phyloP scores from a whole-genome alignment of 2,329 filamentous ascomycete species.

The Beauveria australis region DNA sequence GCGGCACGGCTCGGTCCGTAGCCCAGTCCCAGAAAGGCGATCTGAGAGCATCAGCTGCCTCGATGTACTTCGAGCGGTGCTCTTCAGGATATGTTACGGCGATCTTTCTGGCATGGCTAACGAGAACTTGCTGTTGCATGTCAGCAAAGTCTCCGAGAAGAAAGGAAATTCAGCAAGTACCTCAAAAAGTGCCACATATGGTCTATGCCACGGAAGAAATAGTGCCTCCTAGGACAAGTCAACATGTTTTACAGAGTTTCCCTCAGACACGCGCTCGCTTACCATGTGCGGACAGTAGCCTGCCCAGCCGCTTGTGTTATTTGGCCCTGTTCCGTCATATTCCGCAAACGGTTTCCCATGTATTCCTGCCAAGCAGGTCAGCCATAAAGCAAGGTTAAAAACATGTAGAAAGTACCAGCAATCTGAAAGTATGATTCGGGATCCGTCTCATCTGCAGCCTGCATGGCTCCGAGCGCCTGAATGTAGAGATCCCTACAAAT shows the following conservation, averaged over 20 bases:
- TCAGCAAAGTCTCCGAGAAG: constrained; percentile 7
- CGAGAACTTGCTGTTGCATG: constrained; percentile 40
- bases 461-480: constrained; percentile 35
- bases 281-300: constrained; percentile 43
- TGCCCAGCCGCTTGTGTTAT: constrained; percentile 21
- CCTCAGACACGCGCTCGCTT: constrained; percentile 1
- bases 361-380: constrained; percentile 22
- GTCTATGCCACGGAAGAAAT: constrained; percentile 48
- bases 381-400: background rate
- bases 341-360: constrained; percentile 34
- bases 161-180: constrained; percentile 22
- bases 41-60: constrained; percentile 38
- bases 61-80: constrained; percentile 28
- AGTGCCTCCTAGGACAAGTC: constrained; percentile 32
- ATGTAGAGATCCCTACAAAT: constrained; percentile 40
- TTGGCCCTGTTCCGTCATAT: constrained; percentile 33
- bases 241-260: background rate
- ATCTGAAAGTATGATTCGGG: constrained; percentile 43
- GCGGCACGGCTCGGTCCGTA: constrained; percentile 32
- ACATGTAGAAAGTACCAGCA: constrained; percentile 26
- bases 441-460: constrained; percentile 32
- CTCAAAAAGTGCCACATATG: constrained; percentile 47
- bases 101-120: constrained; percentile 36
- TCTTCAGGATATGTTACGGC: constrained; percentile 33
- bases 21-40: constrained; percentile 51